Percentiles rank a stretch among this genome's conserved stretches.
Evolutionary conservation across 768 basidiomycete species (phyloP).

Genomic region (Leccinum olivaceopallidum): DNA sequence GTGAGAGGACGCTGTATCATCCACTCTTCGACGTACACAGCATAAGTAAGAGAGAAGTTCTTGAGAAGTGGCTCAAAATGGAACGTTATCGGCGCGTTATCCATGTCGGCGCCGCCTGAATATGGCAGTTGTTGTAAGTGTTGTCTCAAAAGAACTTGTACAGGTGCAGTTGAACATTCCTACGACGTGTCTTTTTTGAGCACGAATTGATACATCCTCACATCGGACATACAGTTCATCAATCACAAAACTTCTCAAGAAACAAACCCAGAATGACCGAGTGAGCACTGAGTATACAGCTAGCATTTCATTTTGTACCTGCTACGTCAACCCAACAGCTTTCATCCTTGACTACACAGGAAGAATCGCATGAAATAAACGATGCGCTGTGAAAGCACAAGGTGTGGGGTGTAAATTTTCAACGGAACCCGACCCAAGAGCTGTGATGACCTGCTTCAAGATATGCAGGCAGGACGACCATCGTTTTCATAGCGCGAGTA

Average conservation of each 20-base stretch:
- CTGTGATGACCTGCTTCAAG: background rate
- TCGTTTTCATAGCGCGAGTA: background rate
- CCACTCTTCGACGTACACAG: background rate
- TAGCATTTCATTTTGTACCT: background rate
- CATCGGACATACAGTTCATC: background rate
- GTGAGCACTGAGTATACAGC: background rate
- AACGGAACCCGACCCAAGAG: background rate
- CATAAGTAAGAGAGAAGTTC: too few relatives aligned
- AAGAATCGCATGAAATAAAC: background rate
- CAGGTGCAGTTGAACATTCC: background rate
- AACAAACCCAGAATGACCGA: background rate
- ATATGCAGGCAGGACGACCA: background rate
- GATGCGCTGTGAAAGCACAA: background rate
- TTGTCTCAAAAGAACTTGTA: too few relatives aligned
- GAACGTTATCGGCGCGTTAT: too few relatives aligned
- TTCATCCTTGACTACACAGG: background rate
- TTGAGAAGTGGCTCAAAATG: too few relatives aligned
- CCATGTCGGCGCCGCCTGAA: background rate
- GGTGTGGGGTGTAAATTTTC: background rate
- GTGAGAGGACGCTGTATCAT: background rate
- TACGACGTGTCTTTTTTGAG: too few relatives aligned
- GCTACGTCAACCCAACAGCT: too few relatives aligned
- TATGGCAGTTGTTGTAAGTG: background rate
- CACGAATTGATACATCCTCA: background rate
- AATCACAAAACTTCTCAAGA: background rate